phyloP scores from a whole-genome alignment of 176 grass and related monocot species.

The Elymus sibiricus region DNA sequence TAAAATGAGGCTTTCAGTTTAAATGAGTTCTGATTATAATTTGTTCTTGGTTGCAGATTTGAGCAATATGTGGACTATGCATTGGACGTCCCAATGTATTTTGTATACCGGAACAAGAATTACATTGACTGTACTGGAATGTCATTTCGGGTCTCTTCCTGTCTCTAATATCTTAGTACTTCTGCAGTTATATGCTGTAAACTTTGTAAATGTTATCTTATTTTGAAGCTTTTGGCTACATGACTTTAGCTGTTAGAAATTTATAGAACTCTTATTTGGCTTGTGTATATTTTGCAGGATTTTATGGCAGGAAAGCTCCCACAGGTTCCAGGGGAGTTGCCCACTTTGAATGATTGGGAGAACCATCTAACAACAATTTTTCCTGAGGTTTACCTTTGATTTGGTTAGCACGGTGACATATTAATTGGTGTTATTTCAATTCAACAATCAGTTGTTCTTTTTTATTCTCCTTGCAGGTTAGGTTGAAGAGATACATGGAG shows the following conservation, averaged over 20 bases:
- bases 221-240: neutral
- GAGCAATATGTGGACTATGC: slow-evolving; percentile 95
- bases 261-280: slow-evolving; percentile 6
- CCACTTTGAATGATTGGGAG: slow-evolving; percentile 97
- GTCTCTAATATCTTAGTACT: slow-evolving; percentile 13
- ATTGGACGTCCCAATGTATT: slow-evolving; percentile 97
- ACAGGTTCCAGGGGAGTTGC: slow-evolving; percentile 74
- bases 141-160: slow-evolving; percentile 86
- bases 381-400: slow-evolving; percentile 65
- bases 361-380: slow-evolving; percentile 99
- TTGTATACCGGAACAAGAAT: slow-evolving; percentile 90
- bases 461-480: slow-evolving; percentile 62
- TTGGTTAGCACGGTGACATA: slow-evolving; percentile 4
- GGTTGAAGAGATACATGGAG: slow-evolving; percentile 96
- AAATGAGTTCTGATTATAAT: slow-evolving; percentile 28
- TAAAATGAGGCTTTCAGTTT: slow-evolving; percentile 18
- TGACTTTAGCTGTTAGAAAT: neutral
- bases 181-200: slow-evolving; percentile 7
- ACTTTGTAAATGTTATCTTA: neutral
- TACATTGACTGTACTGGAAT: slow-evolving; percentile 94
- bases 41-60: slow-evolving; percentile 56
- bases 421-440: neutral
- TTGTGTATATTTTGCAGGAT: slow-evolving; percentile 57
- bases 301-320: slow-evolving; percentile 97
- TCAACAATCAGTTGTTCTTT: slow-evolving; percentile 8